Base-by-base conservation (phyloP, 768 basidiomycete species). In the Phlebiopsis gigantea region DNA sequence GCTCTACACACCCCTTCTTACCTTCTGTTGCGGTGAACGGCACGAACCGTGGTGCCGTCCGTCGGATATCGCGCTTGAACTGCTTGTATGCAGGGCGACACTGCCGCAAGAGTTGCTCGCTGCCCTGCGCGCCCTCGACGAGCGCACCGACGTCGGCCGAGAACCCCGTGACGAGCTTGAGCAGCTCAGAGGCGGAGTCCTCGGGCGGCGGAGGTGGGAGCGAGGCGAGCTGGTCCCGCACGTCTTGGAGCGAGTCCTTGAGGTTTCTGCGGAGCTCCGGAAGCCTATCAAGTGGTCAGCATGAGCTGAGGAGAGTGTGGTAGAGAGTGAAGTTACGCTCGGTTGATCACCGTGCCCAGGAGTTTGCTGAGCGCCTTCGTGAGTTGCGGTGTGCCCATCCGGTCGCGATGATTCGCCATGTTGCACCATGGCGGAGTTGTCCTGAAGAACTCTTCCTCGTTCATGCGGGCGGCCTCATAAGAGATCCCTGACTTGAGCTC, bases 341-440 rank as follows among this genome's bases (percentile, higher is more conserved):
- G 80, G 1, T 76, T 70, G 44, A 88, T 85, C 1, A 86, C 66
- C 34, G 84, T 80, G 0, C 84, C 84, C 0, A 90, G 64, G 9
- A 86, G 78, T 0, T 68, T 58, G 53, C 86, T 85, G 30, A 89
- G 66, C 12, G 77, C 72, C 28, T 78, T 76, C 0, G 82, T 79
- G 0, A 88, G 69, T 46, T 79, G 79, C 21, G 58, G 60, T 0
- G 87, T 88, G 2, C 83, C 70, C 6, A 88, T 64, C 53, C 79
- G 80, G 7, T 71, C 72, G 46, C 77, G 77, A 53, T 81, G 79
- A 7, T 73, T 66, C 0, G 69, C 7, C 12, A 81, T 81, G 5
- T 86, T 66, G 6, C 75, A 73, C 84, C 84, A 88, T 9, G 34
- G 34, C 2, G 12, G 8, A 10, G 34, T 39, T 10, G 31, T 39